Base-by-base conservation (phyloP, 1,284 basidiomycete species). In the Apiotrichum porosum region DNA sequence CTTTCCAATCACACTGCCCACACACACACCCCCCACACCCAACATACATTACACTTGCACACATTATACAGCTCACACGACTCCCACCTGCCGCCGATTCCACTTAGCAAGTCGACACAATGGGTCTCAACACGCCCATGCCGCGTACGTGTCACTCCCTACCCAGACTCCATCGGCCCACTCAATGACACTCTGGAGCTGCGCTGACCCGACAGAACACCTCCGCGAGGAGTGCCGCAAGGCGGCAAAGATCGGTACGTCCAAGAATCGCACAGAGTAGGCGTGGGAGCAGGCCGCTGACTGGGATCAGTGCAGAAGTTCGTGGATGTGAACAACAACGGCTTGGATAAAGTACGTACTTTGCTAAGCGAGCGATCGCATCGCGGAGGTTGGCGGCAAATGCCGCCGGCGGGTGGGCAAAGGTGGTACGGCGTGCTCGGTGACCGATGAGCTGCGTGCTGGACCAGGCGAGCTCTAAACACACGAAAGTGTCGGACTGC, bases 171-270 rank as follows among this genome's bases (percentile, higher is more conserved):
- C n/a, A n/a, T n/a, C n/a, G n/a, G n/a, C n/a, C n/a, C n/a, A n/a
- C n/a, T n/a, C n/a, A n/a, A n/a, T n/a, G n/a, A n/a, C n/a, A n/a
- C n/a, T n/a, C n/a, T n/a, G n/a, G n/a, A n/a, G n/a, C n/a, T n/a
- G n/a, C n/a, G 31, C 52, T 51, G 33, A 51, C 48, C 17, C 31
- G 22, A 12, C 71, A 61, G 72, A 77, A 8, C 58, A 69, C 13
- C 62, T 80, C 6, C 67, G 72, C n/a, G 71, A 77, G 24, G 79
- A 81, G 55, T 77, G 77, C 54, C 57, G 68, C n/a, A 80, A 80
- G 61, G 79, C 78, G 3, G 68, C 74, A 38, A 77, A 77, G 56
- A 77, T 78, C 45, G 48, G 71, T 70, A 43, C 24, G 68, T 60
- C 19, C 5, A 24, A n/a, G n/a, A 14, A 2, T 3, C 6, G 6